Evolutionary conservation across 225 moss, liverwort and hornwort genomes (phyloP).

Genomic region (Thuidium tamariscinum): DNA sequence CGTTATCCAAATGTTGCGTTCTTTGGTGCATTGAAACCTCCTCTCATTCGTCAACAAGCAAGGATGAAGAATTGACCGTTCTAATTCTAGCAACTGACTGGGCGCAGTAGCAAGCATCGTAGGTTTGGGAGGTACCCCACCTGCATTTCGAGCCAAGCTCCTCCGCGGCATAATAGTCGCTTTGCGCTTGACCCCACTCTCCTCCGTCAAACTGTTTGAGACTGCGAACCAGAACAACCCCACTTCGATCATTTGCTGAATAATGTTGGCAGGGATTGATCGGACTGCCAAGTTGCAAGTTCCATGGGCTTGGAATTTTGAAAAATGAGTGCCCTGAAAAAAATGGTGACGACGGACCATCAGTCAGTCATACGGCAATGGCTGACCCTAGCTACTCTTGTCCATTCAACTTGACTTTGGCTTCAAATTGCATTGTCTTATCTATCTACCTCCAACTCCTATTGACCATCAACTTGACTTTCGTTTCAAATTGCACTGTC

Average conservation of each 20-base stretch:
- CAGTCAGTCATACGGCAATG: neutral
- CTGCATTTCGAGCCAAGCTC: neutral
- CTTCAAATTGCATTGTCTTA: neutral
- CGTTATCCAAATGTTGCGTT: rapidly evolving
- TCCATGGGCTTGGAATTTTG: neutral
- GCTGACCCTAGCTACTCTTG: neutral
- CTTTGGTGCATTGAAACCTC: neutral
- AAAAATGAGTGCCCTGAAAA: neutral
- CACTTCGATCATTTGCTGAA: neutral
- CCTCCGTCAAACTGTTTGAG: neutral
- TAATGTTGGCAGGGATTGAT: neutral
- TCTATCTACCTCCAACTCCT: neutral
- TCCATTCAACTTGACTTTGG: neutral
- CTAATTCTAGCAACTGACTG: neutral
- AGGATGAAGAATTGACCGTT: neutral
- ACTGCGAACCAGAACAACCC: neutral
- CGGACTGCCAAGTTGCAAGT: neutral
- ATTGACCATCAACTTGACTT: neutral
- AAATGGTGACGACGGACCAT: neutral
- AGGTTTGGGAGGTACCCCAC: neutral
- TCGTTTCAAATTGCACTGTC: neutral
- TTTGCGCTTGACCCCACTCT: neutral
- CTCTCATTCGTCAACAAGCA: neutral
- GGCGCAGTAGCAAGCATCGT: rapidly evolving
- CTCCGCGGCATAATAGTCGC: neutral